Evolutionary conservation across 495 filamentous ascomycete genomes (phyloP).

Genomic region (Trichoderma virens): DNA sequence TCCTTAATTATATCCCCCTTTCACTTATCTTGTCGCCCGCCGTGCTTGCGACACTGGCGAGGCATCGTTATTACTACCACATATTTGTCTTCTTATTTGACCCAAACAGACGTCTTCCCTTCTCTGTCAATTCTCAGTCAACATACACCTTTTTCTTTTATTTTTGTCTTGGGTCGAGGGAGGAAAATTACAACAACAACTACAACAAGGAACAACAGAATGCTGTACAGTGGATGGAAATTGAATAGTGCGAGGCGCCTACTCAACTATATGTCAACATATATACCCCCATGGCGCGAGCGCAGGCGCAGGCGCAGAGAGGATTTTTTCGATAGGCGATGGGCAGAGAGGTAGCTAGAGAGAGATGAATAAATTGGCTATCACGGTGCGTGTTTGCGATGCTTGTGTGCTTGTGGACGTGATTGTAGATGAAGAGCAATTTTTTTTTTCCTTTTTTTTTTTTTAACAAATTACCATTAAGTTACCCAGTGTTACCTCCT

Average conservation of each 20-base stretch:
- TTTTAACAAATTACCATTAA: too few species aligned
- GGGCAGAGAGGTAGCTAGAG: neutral
- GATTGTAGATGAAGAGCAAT: neutral
- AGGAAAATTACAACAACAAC: neutral
- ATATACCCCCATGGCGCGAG: neutral
- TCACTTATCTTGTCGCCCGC: neutral
- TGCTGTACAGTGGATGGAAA: neutral
- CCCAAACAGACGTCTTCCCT: neutral
- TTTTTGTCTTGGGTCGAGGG: neutral
- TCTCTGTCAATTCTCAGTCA: neutral
- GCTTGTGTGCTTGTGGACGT: neutral
- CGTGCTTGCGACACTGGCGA: neutral
- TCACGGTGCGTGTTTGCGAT: neutral
- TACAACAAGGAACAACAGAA: neutral
- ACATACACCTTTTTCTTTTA: neutral
- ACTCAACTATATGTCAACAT: neutral
- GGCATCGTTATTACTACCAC: neutral
- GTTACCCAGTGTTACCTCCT: too few species aligned
- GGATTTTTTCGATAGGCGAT: neutral
- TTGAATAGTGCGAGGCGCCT: neutral
- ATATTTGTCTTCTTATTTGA: neutral
- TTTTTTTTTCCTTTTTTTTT: too few species aligned
- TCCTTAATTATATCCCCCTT: neutral
- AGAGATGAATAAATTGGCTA: neutral
- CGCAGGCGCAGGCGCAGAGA: slow-evolving; percentile 7